Base-by-base conservation (phyloP, 2,329 filamentous ascomycete genomes). In the Ustulina deusta region DNA sequence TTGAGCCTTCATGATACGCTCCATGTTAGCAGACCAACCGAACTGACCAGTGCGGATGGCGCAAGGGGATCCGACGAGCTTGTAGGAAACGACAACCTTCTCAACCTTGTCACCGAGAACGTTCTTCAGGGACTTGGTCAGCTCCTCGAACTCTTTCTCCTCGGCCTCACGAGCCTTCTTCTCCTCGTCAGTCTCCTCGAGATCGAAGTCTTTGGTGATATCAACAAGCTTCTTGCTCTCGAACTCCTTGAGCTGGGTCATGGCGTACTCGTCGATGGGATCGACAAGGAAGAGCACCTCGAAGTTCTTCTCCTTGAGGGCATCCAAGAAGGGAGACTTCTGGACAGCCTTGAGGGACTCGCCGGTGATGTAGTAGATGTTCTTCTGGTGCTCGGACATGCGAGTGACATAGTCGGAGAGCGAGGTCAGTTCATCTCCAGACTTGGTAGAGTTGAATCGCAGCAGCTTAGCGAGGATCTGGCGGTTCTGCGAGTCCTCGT, bases 1-100 rank as follows among this genome's bases (percentile, higher is more conserved):
- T 89, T 99, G 96, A 32, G 96, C 96, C 92, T 99, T 99, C 96
- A 99, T 99, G 91, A 99, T 99, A 88, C 96, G 96, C 90, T 99
- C 96, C 96, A 99, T 99, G 90, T 99, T 99, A 81, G 96, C 96
- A 66, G 95, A 98, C 96, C 96, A 99, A 85, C 96, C 96, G 84
- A 99, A 99, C 86, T 98, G 96, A 80, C 96, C 96, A 76, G 96
- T 99, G 83, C 96, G 95, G 89, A 99, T 98, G 82, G 96, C 96
- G 85, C 96, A 98, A 79, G 96, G 96, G 73, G 96, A 89, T 81
- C 92, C 92, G 77, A 92, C 90, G 69, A 99, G 91, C 91, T 98
- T 98, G 92, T 98, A 93, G 75, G 91, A 95, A 82, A 99, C 95
- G 73, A 99, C 94, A 46, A 99, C 96, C 92, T 99, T 99, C 93